Evolutionary conservation across 768 basidiomycete genomes (phyloP).

Genomic region (Amanita inopinata): DNA sequence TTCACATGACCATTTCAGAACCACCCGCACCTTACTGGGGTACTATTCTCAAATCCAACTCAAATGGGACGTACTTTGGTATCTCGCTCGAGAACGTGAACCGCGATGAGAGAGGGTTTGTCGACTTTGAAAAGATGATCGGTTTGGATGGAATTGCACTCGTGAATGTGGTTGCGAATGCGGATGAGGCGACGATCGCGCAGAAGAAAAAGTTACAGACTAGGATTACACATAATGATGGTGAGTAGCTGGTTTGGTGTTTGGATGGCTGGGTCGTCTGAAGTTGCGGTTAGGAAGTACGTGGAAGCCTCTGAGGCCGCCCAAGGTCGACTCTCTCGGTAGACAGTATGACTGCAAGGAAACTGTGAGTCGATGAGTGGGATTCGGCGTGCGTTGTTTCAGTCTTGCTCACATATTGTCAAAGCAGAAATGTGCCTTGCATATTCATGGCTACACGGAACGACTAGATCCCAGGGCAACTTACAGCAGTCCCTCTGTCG

Average conservation of each 20-base stretch:
- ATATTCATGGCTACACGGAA: conserved; percentile 95
- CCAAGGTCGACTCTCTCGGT: conserved; percentile 65
- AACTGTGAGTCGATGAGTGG: conserved; percentile 37
- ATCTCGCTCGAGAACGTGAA: conserved; percentile 83
- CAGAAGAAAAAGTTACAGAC: conserved; percentile 72
- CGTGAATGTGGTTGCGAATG: conserved; percentile 82
- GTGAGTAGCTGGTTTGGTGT: conserved; percentile 30
- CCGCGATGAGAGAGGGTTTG: conserved; percentile 78
- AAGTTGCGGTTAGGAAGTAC: conserved; percentile 46
- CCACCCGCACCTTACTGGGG: conserved; percentile 73
- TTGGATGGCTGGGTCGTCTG: background rate
- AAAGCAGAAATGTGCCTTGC: conserved; percentile 68
- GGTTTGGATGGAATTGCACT: conserved; percentile 94
- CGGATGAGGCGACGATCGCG: conserved; percentile 60
- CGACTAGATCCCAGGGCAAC: conserved; percentile 85
- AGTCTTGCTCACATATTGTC: background rate
- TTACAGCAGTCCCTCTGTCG: conserved; percentile 85
- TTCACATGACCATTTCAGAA: conserved; percentile 91
- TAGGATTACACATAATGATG: conserved; percentile 95
- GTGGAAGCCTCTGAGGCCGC: conserved; percentile 80
- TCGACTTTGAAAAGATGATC: conserved; percentile 97
- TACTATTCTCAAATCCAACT: conserved; percentile 90
- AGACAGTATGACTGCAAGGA: conserved; percentile 57
- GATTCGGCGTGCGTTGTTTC: background rate
- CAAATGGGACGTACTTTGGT: conserved; percentile 95